Base-by-base conservation (phyloP, 805 yeast genomes). In the Yarrowia divulgata region DNA sequence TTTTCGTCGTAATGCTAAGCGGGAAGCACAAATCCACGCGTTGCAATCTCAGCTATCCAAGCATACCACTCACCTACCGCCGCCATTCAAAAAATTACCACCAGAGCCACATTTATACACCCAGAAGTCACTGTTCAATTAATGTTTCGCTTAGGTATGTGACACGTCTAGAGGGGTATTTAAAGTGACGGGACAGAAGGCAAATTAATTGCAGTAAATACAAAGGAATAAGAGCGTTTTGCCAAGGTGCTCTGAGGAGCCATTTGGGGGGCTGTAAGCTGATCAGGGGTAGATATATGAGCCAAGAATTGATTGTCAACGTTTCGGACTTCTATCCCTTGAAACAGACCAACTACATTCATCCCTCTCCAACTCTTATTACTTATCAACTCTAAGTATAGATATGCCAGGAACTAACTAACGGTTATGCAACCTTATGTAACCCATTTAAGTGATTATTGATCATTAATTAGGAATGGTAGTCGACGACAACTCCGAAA, bases 401-500 rank as follows among this genome's bases (percentile, higher is more conserved):
- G 32, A 23, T 3, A 16, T 16, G 3, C 32, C 12, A 14, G 3
- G 16, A n/a, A 12, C n/a, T 19, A 35, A 35, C 42, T 35, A 52
- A 18, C 58, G 58, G 58, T 6, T 52, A 52, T 52, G 58, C 58
- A 52, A 35, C 43, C 43, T 35, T 52, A 52, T 52, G 43, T 35
- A 16, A 9, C 16, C 54, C 16, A 32, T 13, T 45, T 46, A 23
- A 12, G 23, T 19, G 50, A 46, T 46, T 46, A 46, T 46, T 46
- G 50, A 46, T 19, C 50, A 46, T 1, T 34, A 34, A 1, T 34
- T 34, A 1, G 37, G 37, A 9, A 8, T 34, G 37, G 29, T 2
- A 4, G 29, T 23, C 29, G 29, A 23, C 29, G 29, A 23, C 29
- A 23, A 23, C 4, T 23, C 29, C 29, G 4, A 23, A 23, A 23